These are phyloP conservation scores for Cryptosporidium meleagridis DNA, from an alignment of 169 alveolate genomes.

Conservation along the genomic window DNA sequence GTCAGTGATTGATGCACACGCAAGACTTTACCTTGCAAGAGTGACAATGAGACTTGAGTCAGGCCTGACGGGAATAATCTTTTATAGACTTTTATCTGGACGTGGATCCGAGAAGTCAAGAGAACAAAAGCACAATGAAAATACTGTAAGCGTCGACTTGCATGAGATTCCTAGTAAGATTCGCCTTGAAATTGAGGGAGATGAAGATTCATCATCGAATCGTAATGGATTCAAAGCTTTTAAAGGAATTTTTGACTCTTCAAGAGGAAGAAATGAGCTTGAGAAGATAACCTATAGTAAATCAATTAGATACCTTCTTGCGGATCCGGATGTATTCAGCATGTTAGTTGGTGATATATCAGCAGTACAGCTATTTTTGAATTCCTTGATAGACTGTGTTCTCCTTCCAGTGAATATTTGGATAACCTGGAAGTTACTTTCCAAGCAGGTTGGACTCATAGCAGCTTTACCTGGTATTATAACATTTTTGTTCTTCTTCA, in stretches of 20 bases:
- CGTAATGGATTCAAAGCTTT: not conserved
- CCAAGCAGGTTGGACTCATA: constrained; percentile 51
- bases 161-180: constrained; percentile 6
- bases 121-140: not conserved
- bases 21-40: constrained; percentile 66
- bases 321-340: constrained; percentile 60
- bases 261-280: not conserved
- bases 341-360: constrained; percentile 65
- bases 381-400: constrained; percentile 30
- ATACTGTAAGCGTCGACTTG: not conserved
- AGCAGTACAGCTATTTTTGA: constrained; percentile 35
- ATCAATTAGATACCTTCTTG: constrained; percentile 20
- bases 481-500: constrained; percentile 29
- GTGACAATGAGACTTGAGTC: constrained; percentile 57
- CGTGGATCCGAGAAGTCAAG: not conserved
- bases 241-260: not conserved
- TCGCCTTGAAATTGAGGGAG: constrained; percentile 18
- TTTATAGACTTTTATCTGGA: constrained; percentile 38
- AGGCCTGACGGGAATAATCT: constrained; percentile 50
- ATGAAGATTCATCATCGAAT: not conserved
- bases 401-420: constrained; percentile 47
- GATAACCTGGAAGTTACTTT: constrained; percentile 48
- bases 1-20: constrained; percentile 61
- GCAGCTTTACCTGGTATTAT: constrained; percentile 62
- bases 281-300: constrained; percentile 6